Evolutionary conservation across 2,329 filamentous ascomycete species (phyloP).

Genomic region (Microsporum canis): DNA sequence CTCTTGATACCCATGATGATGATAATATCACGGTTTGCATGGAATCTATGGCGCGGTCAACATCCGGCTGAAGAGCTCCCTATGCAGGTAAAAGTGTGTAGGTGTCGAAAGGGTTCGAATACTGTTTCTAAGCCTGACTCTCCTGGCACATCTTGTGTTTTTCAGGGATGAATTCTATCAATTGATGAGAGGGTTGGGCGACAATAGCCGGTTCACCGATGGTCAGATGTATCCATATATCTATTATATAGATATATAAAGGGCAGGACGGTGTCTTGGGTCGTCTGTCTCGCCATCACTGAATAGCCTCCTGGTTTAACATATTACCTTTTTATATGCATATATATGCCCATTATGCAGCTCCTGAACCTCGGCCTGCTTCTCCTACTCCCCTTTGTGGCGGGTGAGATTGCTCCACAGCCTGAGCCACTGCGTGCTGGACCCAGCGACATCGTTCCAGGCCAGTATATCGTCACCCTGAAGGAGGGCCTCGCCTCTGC

Average conservation of each 20-base stretch:
- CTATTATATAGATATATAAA: background rate
- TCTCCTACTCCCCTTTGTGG: background rate
- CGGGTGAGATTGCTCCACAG: background rate
- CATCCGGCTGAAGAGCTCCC: background rate
- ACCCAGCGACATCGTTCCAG: constrained; percentile 6
- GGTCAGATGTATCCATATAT: background rate
- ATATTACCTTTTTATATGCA: background rate
- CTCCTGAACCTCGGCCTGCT: background rate
- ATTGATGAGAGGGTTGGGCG: background rate
- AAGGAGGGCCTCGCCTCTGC: constrained; percentile 8
- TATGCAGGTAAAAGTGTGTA: background rate
- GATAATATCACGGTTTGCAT: background rate
- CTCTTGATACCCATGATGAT: background rate
- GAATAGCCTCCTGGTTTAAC: background rate
- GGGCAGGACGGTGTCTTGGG: background rate
- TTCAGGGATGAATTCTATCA: background rate
- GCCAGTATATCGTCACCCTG: constrained; percentile 9
- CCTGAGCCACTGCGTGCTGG: background rate
- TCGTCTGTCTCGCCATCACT: background rate
- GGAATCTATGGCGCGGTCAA: background rate
- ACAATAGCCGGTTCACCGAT: background rate
- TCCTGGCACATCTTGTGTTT: background rate
- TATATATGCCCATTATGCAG: background rate
- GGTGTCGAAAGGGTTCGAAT: background rate
- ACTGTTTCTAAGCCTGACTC: background rate